A percentile compares a stretch with the other conserved stretches of the same genome.
Evolutionary conservation across 495 filamentous ascomycete species (phyloP).

Genomic region (Hyaloscypha hepaticicola): DNA sequence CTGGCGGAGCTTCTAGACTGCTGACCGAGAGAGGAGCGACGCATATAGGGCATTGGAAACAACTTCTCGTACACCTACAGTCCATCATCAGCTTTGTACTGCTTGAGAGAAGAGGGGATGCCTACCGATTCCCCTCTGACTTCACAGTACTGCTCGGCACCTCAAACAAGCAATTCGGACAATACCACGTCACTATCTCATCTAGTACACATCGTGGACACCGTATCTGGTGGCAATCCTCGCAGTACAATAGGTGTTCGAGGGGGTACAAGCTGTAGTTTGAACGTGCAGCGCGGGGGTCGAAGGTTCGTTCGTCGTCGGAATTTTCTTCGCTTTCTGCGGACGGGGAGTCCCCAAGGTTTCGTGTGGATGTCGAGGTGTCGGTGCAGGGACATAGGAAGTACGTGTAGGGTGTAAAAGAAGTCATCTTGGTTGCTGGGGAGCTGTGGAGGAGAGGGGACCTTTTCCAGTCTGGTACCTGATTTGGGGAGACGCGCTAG

Average conservation of each 20-base stretch:
- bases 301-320: constrained; percentile 78
- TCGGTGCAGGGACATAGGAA: constrained; percentile 91
- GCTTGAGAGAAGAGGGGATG: neutral
- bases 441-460: constrained; percentile 1
- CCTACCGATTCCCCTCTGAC: constrained; percentile 86
- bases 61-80: constrained; percentile 83
- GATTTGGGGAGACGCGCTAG: constrained; percentile 23
- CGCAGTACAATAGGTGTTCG: constrained; percentile 93
- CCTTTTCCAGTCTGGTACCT: neutral
- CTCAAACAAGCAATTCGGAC: constrained; percentile 95
- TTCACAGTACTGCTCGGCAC: constrained; percentile 86
- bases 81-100: neutral
- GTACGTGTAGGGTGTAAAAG: constrained; percentile 82
- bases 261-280: constrained; percentile 89
- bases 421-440: constrained; percentile 54
- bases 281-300: constrained; percentile 77
- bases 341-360: constrained; percentile 40
- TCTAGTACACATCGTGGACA: constrained; percentile 89
- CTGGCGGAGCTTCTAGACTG: constrained; percentile 49
- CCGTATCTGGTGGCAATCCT: constrained; percentile 93
- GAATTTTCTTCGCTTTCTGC: constrained; percentile 50
- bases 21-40: constrained; percentile 75
- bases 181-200: constrained; percentile 91
- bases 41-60: constrained; percentile 91
- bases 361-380: constrained; percentile 41